Evolutionary conservation across 805 yeast genomes (phyloP).

Genomic region (Zygoascus biomembranicola): DNA sequence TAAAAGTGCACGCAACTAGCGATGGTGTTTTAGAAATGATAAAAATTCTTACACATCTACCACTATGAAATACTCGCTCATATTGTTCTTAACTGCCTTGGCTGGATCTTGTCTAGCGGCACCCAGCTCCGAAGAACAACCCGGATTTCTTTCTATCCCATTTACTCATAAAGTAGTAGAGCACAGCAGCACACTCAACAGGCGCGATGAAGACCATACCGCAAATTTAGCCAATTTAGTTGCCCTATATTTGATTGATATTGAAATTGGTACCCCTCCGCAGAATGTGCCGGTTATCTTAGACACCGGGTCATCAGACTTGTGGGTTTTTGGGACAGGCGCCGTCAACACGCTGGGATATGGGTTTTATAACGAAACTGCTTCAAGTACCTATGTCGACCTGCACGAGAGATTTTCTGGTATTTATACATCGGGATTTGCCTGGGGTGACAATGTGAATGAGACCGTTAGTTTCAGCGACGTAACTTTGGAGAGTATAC

Average conservation of each 20-base stretch:
- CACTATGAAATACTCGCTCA: not conserved
- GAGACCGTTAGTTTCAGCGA: no score
- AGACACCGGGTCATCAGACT: slow-evolving; percentile 44
- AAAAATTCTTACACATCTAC: not conserved
- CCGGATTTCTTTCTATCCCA: not conserved
- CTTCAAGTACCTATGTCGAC: slow-evolving; percentile 18
- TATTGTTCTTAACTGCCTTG: not conserved
- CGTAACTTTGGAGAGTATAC: slow-evolving; percentile 32
- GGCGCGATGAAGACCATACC: not conserved
- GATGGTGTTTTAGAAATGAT: no score
- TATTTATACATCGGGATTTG: not conserved
- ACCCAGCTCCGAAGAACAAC: not conserved
- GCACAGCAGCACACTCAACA: not conserved
- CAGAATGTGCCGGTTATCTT: slow-evolving; percentile 33
- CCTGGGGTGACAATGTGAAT: slow-evolving; percentile 4
- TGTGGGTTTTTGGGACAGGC: slow-evolving; percentile 34
- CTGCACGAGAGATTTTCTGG: no score
- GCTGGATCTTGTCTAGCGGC: not conserved
- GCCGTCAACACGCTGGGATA: not conserved
- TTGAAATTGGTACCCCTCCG: slow-evolving; percentile 35
- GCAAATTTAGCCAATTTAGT: not conserved
- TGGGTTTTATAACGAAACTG: not conserved
- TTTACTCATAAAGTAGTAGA: not conserved
- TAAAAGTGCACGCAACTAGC: no score
- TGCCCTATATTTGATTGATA: slow-evolving; percentile 10